Evolutionary conservation across 2,329 filamentous ascomycete genomes (phyloP).

Genomic region (Didymella keratinophila): DNA sequence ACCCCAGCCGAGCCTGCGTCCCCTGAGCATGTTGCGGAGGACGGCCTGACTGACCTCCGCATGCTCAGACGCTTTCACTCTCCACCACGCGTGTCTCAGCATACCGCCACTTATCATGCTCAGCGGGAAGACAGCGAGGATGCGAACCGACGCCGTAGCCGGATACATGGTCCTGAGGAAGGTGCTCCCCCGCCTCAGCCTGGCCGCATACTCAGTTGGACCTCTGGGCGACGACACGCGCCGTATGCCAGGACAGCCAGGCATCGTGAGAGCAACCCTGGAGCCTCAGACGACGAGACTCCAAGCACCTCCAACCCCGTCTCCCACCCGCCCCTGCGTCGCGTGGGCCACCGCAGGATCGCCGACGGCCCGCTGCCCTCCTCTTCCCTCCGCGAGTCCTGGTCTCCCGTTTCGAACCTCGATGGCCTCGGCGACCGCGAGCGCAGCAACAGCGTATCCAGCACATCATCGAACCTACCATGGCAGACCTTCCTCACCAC

Average conservation of each 20-base stretch:
- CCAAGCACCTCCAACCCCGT: slow-evolving; percentile 41
- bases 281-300: slow-evolving; percentile 26
- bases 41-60: not conserved
- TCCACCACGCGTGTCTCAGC: not conserved
- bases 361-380: slow-evolving; percentile 47
- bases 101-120: not conserved
- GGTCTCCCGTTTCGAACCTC: slow-evolving; percentile 51
- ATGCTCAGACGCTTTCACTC: not conserved
- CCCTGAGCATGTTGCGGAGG: not conserved
- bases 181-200: not conserved
- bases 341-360: slow-evolving; percentile 50
- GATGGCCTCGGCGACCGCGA: slow-evolving; percentile 86
- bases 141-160: too few relatives aligned
- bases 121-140: too few relatives aligned
- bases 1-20: slow-evolving; percentile 3
- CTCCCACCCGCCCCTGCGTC: slow-evolving; percentile 47
- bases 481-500: slow-evolving; percentile 87
- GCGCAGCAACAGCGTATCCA: slow-evolving; percentile 73
- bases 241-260: slow-evolving; percentile 1
- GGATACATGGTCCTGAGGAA: not conserved
- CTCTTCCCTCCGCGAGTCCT: slow-evolving; percentile 50
- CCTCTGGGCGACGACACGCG: slow-evolving; percentile 3
- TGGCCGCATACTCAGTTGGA: not conserved
- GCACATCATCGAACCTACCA: slow-evolving; percentile 60
- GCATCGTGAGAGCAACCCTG: not conserved